Evolutionary conservation across 2,329 filamentous ascomycete genomes (phyloP).

Genomic region (Diaporthe ilicicola): DNA sequence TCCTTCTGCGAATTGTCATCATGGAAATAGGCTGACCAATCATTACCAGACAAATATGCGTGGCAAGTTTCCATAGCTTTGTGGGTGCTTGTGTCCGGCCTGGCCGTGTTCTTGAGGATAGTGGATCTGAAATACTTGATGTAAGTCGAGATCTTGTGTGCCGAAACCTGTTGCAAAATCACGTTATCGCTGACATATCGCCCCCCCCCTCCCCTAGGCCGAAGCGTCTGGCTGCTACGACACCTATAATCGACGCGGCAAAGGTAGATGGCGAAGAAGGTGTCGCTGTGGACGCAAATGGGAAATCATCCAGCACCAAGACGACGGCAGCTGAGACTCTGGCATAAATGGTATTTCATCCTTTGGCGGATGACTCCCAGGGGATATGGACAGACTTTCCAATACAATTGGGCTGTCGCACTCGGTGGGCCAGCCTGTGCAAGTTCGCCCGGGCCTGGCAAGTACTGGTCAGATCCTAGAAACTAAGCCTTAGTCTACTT

Average conservation of each 20-base stretch:
- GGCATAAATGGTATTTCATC: background rate
- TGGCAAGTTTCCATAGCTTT: slow-evolving; percentile 57
- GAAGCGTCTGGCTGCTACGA: slow-evolving; percentile 5
- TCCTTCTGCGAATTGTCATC: background rate
- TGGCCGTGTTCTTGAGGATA: slow-evolving; percentile 53
- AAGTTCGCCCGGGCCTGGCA: too few relatives aligned
- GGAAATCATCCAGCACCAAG: background rate
- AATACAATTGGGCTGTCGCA: too few relatives aligned
- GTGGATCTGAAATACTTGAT: slow-evolving; percentile 53
- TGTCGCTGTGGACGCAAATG: background rate
- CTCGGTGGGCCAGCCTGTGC: too few relatives aligned
- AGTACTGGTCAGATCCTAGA: too few relatives aligned
- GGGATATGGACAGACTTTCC: too few relatives aligned
- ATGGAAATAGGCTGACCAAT: background rate
- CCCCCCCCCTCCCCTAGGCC: slow-evolving; percentile 21
- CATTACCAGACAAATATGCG: slow-evolving; percentile 49
- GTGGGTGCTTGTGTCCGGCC: slow-evolving; percentile 53
- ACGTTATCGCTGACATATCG: background rate
- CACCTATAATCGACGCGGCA: slow-evolving; percentile 2
- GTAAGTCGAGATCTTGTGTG: slow-evolving; percentile 24
- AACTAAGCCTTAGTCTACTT: too few relatives aligned
- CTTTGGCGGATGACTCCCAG: background rate
- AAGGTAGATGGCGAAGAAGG: slow-evolving; percentile 26
- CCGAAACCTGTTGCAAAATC: too few relatives aligned
- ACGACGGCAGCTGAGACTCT: slow-evolving; percentile 12